Evolutionary conservation across 345 rosid genomes (phyloP), one percentile per base, ranked within the genome.

Genomic region (Punica granatum): DNA sequence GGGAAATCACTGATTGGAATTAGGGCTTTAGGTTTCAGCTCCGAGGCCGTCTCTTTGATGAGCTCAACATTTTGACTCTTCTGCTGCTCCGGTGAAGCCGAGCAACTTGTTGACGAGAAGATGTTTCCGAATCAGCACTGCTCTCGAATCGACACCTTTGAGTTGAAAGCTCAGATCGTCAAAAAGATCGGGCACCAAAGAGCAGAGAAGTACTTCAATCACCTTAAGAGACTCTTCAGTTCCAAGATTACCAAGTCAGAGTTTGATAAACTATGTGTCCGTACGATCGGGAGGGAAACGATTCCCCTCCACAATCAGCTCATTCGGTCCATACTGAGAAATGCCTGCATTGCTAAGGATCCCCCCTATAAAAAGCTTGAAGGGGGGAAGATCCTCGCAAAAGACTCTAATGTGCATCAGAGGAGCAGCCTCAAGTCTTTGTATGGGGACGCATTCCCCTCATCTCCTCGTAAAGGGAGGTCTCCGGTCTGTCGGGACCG

Each of bases 191-290:
- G 98, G 49, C 76, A 80, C 62, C 88, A 81, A 70, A 86, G 86
- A 81, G 94, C 96, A 0, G 83, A 86, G 62, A 86, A 64, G 62
- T 93, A 93, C 84, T 93, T 93, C 69, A 76, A 84, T 63, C 95
- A 80, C 71, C 92, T 93, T 15, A 75, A 78, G 31, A 85, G 80
- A 72, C 77, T 86, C 75, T 82, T 87, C 32, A 63, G 78, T 75
- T 76, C 72, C 62, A 85, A 74, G 72, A 80, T 84, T 56, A 77
- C 77, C 77, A 93, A 93, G 76, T 74, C 71, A 7, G 94, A 90
- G 31, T 90, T 93, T 36, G 96, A 90, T 74, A 75, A 83, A 67
- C 63, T 76, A 60, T 93, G 94, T 65, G 48, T 79, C 62, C 81
- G 74, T 74, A 81, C 78, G 12, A 74, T 90, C 12, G 94, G 98